Evolutionary conservation across 2,329 filamentous ascomycete genomes (phyloP), one percentile per base, ranked within the genome.

Genomic region (Alternaria atra): DNA sequence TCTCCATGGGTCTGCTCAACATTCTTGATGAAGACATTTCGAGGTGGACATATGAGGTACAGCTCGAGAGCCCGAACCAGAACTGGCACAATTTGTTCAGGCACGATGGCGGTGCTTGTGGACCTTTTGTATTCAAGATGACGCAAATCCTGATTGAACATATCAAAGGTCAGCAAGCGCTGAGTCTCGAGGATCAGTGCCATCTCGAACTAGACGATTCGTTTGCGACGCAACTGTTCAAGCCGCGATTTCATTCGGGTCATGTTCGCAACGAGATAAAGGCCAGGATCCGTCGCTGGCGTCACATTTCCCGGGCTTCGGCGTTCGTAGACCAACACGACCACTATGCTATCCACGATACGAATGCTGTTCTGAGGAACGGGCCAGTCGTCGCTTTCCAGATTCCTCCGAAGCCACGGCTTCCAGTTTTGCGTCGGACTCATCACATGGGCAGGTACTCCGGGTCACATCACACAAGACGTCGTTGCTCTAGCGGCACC

Each of bases 101-200:
- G 0, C 6, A n/a, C 0, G 69, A 73, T 43, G 12, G 6, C 4
- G 71, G 69, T 9, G 44, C 71, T 4, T 72, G 71, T 35, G 69
- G 68, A 4, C 68, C 69, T 4, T 70, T 70, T 30, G 64, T 72
- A 5, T 62, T 58, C 27, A 58, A 55, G 20, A 69, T 73, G 64
- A 54, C 61, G 7, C 27, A 63, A 5, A 10, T 54, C 1, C 10
- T 60, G 25, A 50, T 63, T 9, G 12, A 20, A 0, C 5, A 23
- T 5, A 65, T 68, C 43, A 56, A 30, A 27, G 4, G 3, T 3
- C 10, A 4, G 25, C 55, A 60, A 25, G n/a, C 25, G 13, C 4
- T 5, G 23, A 57, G 55, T 17, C 7, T n/a, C 1, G 61, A 57
- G 37, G 23, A 54, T 2, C 5, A 44, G 1, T 67, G 50, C 8